Percentiles rank a stretch among this genome's conserved stretches.
phyloP scores from a whole-genome alignment of 768 basidiomycete species.

The Ramaria sp. region DNA sequence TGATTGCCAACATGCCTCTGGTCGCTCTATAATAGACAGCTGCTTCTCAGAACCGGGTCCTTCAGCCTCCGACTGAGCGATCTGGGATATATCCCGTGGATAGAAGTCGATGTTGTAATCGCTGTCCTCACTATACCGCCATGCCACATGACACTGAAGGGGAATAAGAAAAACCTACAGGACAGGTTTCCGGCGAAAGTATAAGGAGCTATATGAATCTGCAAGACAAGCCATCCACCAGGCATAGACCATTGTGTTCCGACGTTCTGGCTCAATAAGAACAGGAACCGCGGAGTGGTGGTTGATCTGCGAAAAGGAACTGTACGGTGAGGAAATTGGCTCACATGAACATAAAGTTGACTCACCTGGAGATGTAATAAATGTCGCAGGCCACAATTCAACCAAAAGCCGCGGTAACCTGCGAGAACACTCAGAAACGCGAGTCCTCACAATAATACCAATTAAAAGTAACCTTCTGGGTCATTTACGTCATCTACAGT shows the following conservation, averaged over 20 bases:
- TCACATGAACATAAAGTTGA: constrained; percentile 7
- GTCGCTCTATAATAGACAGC: constrained; percentile 36
- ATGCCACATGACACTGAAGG: constrained; percentile 8
- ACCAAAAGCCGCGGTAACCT: constrained; percentile 85
- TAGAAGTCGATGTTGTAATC: constrained; percentile 89
- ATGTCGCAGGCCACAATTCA: constrained; percentile 67
- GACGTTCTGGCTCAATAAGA: constrained; percentile 63
- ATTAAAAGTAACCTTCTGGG: constrained; percentile 43
- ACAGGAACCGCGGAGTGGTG: constrained; percentile 69
- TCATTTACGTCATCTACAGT: constrained; percentile 59
- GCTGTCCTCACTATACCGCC: constrained; percentile 51
- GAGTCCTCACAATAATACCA: neutral
- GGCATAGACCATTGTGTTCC: constrained; percentile 80
- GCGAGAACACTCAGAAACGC: constrained; percentile 13
- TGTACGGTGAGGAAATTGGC: constrained; percentile 2
- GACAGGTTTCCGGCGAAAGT: constrained; percentile 77
- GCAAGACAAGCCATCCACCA: constrained; percentile 90
- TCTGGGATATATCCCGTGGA: constrained; percentile 42
- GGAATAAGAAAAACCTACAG: constrained; percentile 31
- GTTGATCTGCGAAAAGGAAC: constrained; percentile 47
- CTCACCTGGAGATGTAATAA: constrained; percentile 64
- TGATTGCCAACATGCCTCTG: constrained; percentile 44
- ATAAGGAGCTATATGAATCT: constrained; percentile 76
- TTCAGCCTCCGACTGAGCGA: constrained; percentile 18
- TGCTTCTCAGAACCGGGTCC: constrained; percentile 44